Base-by-base conservation (phyloP, 768 basidiomycete species). In the Tephrocybe sp. region DNA sequence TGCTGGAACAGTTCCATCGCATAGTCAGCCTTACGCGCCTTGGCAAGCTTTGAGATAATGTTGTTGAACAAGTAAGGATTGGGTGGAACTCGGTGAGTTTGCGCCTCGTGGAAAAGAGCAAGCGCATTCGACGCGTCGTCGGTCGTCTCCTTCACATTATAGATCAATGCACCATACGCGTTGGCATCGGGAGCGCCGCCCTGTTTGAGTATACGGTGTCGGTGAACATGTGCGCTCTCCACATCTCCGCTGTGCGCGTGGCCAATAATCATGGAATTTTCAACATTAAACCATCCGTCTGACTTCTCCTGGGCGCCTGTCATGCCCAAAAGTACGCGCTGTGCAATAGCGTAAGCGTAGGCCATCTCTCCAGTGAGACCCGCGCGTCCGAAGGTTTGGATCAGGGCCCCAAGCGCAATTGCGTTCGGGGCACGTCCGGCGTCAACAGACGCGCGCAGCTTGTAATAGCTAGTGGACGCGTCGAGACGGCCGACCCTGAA, bases 31-130 rank as follows among this genome's bases (percentile, higher is more conserved):
- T 96, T 96, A 57, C 97, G 82, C 3, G 97, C 97, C 66, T 89
- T 92, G 26, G 92, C 86, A 9, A 99, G 79, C 71, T 96, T 95
- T 55, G 91, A 93, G 69, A 99, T 98, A 70, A 95, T 87, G 59
- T 92, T 98, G 74, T 99, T 98, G 76, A 89, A 99, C 31, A 99
- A 80, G 70, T 87, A 99, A 39, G 87, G 76, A 61, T 91, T 94
- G 13, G 92, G 87, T 26, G 61, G 57, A 31, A 96, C 89, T 8
- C 84, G 83, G 22, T 81, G 78, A 36, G 70, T 66, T 52, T 84
- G 78, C 18, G 87, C 78, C 66, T 99, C 95, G 24, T 84, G 71
- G 72, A 87, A 98, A 25, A 98, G 78, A 25, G 83, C 78, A 67
- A 93, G 73, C 0, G 93, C 95, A 55, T 93, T 90, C 3, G 84